Evolutionary conservation across 2,329 filamentous ascomycete species (phyloP).

Genomic region (Grosmannia clavigera): DNA sequence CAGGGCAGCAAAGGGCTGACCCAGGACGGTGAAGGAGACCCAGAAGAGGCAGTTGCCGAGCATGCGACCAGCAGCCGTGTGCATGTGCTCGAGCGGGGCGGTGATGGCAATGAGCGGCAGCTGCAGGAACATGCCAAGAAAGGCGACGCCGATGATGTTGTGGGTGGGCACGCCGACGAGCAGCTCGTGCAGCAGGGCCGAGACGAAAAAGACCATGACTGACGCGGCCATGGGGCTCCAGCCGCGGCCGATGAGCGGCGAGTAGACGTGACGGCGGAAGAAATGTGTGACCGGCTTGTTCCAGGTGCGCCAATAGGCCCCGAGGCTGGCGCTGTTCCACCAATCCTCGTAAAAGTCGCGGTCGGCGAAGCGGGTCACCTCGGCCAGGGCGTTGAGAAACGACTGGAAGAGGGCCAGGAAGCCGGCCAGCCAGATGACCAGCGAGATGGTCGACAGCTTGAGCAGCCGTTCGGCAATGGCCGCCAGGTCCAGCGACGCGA

Average conservation of each 20-base stretch:
- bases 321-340: conserved; percentile 88
- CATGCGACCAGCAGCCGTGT: conserved; percentile 61
- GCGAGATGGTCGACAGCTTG: conserved; percentile 88
- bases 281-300: conserved; percentile 96
- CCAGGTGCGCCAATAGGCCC: conserved; percentile 90
- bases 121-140: conserved; percentile 87
- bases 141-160: conserved; percentile 85
- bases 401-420: conserved; percentile 97
- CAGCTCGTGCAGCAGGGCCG: conserved; percentile 80
- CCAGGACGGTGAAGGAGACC: conserved; percentile 90
- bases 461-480: conserved; percentile 81
- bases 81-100: conserved; percentile 64
- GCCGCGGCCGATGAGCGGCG: conserved; percentile 73
- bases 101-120: conserved; percentile 79
- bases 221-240: conserved; percentile 62
- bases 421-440: conserved; percentile 93
- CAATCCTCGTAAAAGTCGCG: conserved; percentile 93
- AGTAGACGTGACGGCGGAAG: conserved; percentile 90
- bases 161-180: conserved; percentile 91
- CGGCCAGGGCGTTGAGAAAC: conserved; percentile 79
- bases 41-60: conserved; percentile 92
- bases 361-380: conserved; percentile 82
- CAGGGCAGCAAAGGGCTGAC: conserved; percentile 82
- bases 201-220: conserved; percentile 74
- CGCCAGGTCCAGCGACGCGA: conserved; percentile 65